phyloP scores from a whole-genome alignment of 495 filamentous ascomycete species.

The Tricharina praecox region DNA sequence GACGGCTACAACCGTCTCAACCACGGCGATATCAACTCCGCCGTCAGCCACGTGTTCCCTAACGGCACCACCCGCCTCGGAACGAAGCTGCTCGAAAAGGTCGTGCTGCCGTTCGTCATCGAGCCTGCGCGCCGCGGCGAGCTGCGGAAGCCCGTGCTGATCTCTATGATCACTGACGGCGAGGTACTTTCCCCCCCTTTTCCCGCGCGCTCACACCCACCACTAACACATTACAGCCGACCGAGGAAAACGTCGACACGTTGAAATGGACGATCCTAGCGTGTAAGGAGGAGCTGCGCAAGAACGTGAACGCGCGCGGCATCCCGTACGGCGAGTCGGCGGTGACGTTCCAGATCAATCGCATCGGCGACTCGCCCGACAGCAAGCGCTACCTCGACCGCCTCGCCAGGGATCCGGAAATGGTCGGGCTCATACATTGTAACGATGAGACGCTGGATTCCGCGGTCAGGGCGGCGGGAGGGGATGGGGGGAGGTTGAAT shows the following conservation, averaged over 20 bases:
- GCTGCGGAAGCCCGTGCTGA: conserved; percentile 44
- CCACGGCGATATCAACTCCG: conserved; percentile 36
- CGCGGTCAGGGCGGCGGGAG: neutral
- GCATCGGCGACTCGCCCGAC: conserved; percentile 5
- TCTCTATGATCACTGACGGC: conserved; percentile 54
- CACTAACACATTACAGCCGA: neutral
- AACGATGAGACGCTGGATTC: conserved; percentile 6
- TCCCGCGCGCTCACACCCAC: neutral
- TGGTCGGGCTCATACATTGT: conserved; percentile 7
- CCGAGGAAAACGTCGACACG: conserved; percentile 7
- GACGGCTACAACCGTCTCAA: conserved; percentile 32
- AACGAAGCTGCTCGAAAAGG: conserved; percentile 40
- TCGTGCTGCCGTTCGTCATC: conserved; percentile 42
- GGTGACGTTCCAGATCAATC: conserved; percentile 15
- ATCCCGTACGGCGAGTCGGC: conserved; percentile 1
- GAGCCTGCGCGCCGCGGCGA: conserved; percentile 32
- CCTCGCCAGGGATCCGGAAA: conserved; percentile 1
- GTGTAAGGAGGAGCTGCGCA: conserved; percentile 5
- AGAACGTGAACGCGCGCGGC: neutral
- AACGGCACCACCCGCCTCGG: conserved; percentile 48
- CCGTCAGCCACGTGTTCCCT: conserved; percentile 40
- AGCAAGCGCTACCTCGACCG: conserved; percentile 5
- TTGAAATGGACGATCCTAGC: conserved; percentile 7
- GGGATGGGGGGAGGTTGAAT: conserved; percentile 1
- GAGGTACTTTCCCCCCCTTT: conserved; percentile 8